These are phyloP conservation scores for Lactarius quietus DNA, from an alignment of 768 basidiomycete species.

Conservation along the genomic window DNA sequence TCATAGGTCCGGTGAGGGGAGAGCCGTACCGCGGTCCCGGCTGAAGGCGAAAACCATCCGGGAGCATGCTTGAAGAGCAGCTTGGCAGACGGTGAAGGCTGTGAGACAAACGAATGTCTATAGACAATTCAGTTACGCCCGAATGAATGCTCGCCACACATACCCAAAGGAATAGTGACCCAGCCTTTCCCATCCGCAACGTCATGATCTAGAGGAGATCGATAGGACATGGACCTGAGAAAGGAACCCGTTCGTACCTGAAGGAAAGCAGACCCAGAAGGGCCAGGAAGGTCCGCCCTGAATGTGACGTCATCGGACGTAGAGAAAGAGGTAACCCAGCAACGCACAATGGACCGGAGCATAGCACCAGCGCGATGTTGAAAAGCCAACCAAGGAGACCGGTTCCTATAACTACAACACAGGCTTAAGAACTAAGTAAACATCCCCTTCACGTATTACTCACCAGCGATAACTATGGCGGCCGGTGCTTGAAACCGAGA, in stretches of 20 bases:
- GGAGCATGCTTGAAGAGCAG: constrained; percentile 77
- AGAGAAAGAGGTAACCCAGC: not conserved
- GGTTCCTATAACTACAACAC: constrained; percentile 69
- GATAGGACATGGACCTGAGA: not conserved
- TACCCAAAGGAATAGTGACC: constrained; percentile 77
- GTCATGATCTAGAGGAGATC: constrained; percentile 55
- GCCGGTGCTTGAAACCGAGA: constrained; percentile 16
- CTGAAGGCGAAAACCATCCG: constrained; percentile 83
- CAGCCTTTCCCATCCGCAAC: constrained; percentile 70
- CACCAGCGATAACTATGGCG: constrained; percentile 17
- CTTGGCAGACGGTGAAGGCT: constrained; percentile 83
- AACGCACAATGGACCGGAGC: constrained; percentile 69
- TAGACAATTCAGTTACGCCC: not conserved
- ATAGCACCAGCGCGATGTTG: constrained; percentile 84
- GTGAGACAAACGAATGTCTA: constrained; percentile 76
- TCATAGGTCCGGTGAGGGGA: not conserved
- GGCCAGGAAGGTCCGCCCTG: constrained; percentile 48
- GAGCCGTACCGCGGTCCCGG: constrained; percentile 59
- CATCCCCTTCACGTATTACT: not conserved
- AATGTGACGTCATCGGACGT: too few species aligned
- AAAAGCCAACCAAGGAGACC: constrained; percentile 80
- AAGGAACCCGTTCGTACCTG: constrained; percentile 37
- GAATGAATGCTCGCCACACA: constrained; percentile 14
- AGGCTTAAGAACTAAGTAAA: constrained; percentile 54
- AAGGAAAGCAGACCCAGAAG: constrained; percentile 70